phyloP scores from a whole-genome alignment of 768 basidiomycete genomes.

The Solioccasus polychromus region DNA sequence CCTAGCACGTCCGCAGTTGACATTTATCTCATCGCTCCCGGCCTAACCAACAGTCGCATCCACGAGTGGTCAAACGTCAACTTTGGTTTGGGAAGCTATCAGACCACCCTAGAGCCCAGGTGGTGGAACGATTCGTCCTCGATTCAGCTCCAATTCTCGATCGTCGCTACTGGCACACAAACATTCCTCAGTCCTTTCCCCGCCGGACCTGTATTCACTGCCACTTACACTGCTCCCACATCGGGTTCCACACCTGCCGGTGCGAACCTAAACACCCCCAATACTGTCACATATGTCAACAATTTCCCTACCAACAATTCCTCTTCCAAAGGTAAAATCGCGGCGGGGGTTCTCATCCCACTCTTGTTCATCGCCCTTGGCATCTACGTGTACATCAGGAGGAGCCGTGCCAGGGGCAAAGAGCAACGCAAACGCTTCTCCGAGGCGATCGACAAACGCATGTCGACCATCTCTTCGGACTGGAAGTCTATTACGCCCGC shows the following conservation, averaged over 20 bases:
- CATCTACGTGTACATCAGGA: slow-evolving; percentile 49
- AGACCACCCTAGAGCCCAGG: slow-evolving; percentile 49
- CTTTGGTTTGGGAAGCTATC: slow-evolving; percentile 47
- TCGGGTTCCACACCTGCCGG: slow-evolving; percentile 37
- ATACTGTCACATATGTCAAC: slow-evolving; percentile 40
- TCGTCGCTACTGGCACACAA: slow-evolving; percentile 49
- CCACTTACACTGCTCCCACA: slow-evolving; percentile 50
- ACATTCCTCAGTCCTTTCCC: slow-evolving; percentile 52
- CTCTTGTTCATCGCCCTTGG: slow-evolving; percentile 53
- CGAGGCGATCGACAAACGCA: slow-evolving; percentile 72
- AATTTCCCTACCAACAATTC: slow-evolving; percentile 35
- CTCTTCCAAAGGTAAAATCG: slow-evolving; percentile 54
- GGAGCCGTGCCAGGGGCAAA: slow-evolving; percentile 46
- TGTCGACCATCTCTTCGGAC: slow-evolving; percentile 76
- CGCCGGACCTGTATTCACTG: slow-evolving; percentile 68
- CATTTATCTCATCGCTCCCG: slow-evolving; percentile 65
- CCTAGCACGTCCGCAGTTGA: slow-evolving; percentile 46
- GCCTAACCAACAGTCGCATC: slow-evolving; percentile 39
- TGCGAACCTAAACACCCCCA: slow-evolving; percentile 38
- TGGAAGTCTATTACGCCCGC: slow-evolving; percentile 72
- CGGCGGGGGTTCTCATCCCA: slow-evolving; percentile 61
- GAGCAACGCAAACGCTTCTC: slow-evolving; percentile 59
- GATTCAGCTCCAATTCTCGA: slow-evolving; percentile 54
- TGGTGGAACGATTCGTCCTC: slow-evolving; percentile 68
- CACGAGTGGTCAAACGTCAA: slow-evolving; percentile 58